These are phyloP conservation scores for Tylopilus cervinicoccineus DNA, from an alignment of 768 basidiomycete species.

Conservation along the genomic window DNA sequence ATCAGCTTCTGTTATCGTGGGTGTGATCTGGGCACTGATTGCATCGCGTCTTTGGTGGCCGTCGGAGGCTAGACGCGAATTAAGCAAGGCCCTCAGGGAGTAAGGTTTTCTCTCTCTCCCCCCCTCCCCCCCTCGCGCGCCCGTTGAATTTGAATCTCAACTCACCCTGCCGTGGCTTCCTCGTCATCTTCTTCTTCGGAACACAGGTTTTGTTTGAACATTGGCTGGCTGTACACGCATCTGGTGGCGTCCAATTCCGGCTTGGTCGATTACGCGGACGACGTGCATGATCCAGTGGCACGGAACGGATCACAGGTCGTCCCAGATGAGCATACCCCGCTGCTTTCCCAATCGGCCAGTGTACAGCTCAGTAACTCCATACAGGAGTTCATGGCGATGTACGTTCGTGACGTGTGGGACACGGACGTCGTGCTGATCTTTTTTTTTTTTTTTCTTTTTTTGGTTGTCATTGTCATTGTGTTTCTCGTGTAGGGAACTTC, in stretches of 20 bases:
- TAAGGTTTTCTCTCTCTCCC: slow-evolving; percentile 39
- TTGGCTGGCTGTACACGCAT: slow-evolving; percentile 93
- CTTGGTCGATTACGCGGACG: slow-evolving; percentile 43
- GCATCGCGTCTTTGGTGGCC: slow-evolving; percentile 96
- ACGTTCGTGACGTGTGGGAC: slow-evolving; percentile 21
- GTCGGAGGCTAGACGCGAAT: slow-evolving; percentile 84
- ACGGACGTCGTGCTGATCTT: slow-evolving; percentile 2
- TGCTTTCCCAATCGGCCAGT: slow-evolving; percentile 34
- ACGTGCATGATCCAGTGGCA: slow-evolving; percentile 10
- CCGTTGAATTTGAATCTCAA: not conserved
- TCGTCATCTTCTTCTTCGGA: too few species aligned
- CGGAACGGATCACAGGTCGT: not conserved
- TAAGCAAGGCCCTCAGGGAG: slow-evolving; percentile 86
- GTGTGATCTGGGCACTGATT: slow-evolving; percentile 86
- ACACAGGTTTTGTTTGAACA: slow-evolving; percentile 82
- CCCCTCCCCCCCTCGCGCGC: too few species aligned
- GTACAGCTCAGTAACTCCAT: slow-evolving; percentile 59
- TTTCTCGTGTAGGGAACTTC: slow-evolving; percentile 75
- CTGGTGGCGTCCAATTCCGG: slow-evolving; percentile 86
- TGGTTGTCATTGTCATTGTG: too few species aligned
- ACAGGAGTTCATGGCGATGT: slow-evolving; percentile 93
- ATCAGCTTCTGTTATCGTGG: slow-evolving; percentile 74
- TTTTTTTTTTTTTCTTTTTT: too few species aligned
- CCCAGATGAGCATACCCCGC: slow-evolving; percentile 30
- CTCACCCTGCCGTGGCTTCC: not conserved